phyloP scores from a whole-genome alignment of 148 eudicot genomes.

The Chenopodium suecicum region DNA sequence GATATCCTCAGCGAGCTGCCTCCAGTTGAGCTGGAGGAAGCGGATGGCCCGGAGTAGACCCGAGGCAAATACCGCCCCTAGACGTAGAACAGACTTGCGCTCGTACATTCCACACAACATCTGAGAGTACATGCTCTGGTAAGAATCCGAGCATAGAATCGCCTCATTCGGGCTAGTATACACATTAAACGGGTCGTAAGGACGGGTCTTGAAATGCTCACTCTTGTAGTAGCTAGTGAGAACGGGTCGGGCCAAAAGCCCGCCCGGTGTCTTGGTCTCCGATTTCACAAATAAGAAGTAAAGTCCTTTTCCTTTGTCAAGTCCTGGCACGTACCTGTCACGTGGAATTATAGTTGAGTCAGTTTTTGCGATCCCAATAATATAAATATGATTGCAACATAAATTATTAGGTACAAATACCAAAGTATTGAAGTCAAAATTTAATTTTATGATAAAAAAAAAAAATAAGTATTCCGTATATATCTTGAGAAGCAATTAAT shows the following conservation, averaged over 20 bases:
- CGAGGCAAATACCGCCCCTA: conserved; percentile 86
- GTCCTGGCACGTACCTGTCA: conserved; percentile 73
- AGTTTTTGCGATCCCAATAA: conserved; percentile 20
- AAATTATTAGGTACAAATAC: conserved; percentile 26
- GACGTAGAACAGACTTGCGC: conserved; percentile 58
- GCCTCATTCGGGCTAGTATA: conserved; percentile 84
- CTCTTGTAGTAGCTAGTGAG: conserved; percentile 85
- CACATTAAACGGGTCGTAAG: conserved; percentile 72
- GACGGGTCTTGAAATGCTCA: conserved; percentile 82
- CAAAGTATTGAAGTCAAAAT: not conserved
- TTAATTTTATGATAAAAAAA: not conserved
- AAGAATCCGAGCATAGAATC: conserved; percentile 73
- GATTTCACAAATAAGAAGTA: conserved; percentile 80
- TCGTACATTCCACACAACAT: conserved; percentile 83
- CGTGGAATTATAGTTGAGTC: conserved; percentile 14
- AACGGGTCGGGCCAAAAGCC: conserved; percentile 83
- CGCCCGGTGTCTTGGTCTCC: conserved; percentile 79
- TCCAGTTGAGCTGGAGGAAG: conserved; percentile 84
- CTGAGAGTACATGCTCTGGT: conserved; percentile 84
- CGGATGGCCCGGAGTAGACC: conserved; percentile 89
- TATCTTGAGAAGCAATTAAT: not conserved
- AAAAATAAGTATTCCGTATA: no score
- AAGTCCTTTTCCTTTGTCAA: conserved; percentile 82
- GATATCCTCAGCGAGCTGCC: conserved; percentile 51
- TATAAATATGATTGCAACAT: conserved; percentile 20